Base-by-base conservation (phyloP, 2,329 filamentous ascomycete genomes). In the Macrophomina pseudophaseolina region DNA sequence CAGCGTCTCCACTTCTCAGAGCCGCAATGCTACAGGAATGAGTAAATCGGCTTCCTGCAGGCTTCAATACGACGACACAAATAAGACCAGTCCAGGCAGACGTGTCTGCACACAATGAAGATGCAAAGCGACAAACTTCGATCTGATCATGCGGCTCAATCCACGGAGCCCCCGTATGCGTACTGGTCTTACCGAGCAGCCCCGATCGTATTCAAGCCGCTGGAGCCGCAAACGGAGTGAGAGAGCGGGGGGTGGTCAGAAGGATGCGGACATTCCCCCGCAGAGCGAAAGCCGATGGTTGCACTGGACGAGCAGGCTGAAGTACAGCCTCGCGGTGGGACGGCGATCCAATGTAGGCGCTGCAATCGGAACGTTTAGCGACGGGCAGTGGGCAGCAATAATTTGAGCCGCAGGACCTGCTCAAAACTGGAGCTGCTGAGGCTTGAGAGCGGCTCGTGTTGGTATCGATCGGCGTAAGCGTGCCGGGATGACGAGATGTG, bases 391-490 rank as follows among this genome's bases (percentile, higher is more conserved):
- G 16, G 8, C 4, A 38, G 32, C 51, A 30, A 35, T 32, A 38
- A 4, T n/a, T 16, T 33, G 44, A 62, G 58, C 58, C 58, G n/a
- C 58, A 49, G n/a, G 1, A 28, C 5, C 18, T n/a, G 23, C 23
- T 23, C 5, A 53, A 23, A 4, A 9, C 6, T 33, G 52, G n/a
- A 54, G 35, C 33, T 6, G 52, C 52, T 38, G 52, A 11, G 16
- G 7, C 8, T 38, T 16, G 46, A 23, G 46, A 18, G 6, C 3
- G n/a, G 23, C 46, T 49, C n/a, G 46, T 16, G 46, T 6, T 9
- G 46, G 23, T 28, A 49, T 23, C 53, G 53, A 58, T 58, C 53
- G 38, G 53, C 53, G 53, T 58, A 42, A 58, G 35, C 53, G 38
- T 32, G 11, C 23, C 11, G 4, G 35, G 23, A 7, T 28, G 53